Base-by-base conservation (phyloP, 2,329 filamentous ascomycete species). In the Monilinia fructicola region DNA sequence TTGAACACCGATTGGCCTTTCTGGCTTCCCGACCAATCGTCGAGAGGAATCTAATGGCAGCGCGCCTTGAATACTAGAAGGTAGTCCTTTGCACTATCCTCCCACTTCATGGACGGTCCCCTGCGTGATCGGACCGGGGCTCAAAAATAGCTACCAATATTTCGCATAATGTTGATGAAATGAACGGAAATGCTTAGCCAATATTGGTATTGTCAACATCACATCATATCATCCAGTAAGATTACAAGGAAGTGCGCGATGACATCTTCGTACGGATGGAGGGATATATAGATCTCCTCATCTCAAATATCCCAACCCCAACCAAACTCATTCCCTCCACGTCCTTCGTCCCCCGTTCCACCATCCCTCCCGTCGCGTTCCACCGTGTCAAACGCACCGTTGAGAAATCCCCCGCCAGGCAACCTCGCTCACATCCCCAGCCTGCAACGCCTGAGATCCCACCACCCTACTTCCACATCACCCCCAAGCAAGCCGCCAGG, bases 321-420 rank as follows among this genome's bases (percentile, higher is more conserved):
- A 31, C 31, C 55, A 23, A 7, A 28, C 16, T 26, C 54, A 26
- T 40, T 26, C 23, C 26, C 12, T 35, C 9, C 6, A 40, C 26
- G 11, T 48, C 10, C 18, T 60, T 26, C 10, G 28, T 50, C n/a
- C 56, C 35, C 35, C 56, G 28, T 60, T 50, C 56, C 50, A 35
- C 56, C 35, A 18, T 60, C 16, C 14, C 26, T 48, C 38, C 28
- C 18, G 56, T 21, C 35, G 21, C 44, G 42, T 60, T 50, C 18
- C 28, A 60, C 46, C 18, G 56, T 60, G 44, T 26, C 28, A 50
- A 28, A 50, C 38, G 35, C 42, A 38, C n/a, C 56, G 56, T 60
- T 48, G 35, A 60, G 28, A 50, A 60, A 60, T 60, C 23, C 56
- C 44, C 44, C 38, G 28, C 44, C 35, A 60, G 42, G 56, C 28